Conservation (phyloP, 306 rosid species). For the Coriaria nepalensis region DNA sequence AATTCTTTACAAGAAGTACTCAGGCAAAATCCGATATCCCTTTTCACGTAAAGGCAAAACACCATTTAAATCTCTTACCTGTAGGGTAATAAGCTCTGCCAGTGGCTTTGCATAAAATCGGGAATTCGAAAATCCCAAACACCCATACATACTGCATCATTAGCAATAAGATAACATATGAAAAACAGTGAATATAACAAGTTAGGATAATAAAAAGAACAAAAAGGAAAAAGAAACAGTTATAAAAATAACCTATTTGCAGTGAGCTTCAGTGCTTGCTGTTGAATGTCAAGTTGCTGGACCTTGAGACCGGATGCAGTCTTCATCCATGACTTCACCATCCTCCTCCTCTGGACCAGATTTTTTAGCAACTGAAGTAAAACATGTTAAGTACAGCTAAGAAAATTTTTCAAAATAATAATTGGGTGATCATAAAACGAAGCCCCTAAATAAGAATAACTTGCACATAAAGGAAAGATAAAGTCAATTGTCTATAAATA, state of each 20-base stretch:
- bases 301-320: slow-evolving; percentile 63
- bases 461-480: too few species aligned
- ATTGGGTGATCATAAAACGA: too few species aligned
- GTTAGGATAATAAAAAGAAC: slow-evolving; percentile 1
- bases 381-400: too few species aligned
- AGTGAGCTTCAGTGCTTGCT: slow-evolving; percentile 96
- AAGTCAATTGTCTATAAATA: too few species aligned
- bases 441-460: too few species aligned
- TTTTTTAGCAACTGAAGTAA: slow-evolving; percentile 59
- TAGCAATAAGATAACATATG: slow-evolving; percentile 9
- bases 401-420: too few species aligned
- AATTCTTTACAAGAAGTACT: too few species aligned
- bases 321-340: slow-evolving; percentile 81
- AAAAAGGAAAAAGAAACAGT: not conserved
- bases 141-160: slow-evolving; percentile 90
- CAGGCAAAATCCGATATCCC: too few species aligned
- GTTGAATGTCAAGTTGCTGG: slow-evolving; percentile 87
- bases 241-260: slow-evolving; percentile 83
- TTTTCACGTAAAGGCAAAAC: too few species aligned
- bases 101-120: slow-evolving; percentile 95
- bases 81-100: slow-evolving; percentile 87
- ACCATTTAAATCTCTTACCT: slow-evolving; percentile 68
- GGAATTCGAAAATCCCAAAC: slow-evolving; percentile 90
- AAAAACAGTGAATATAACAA: slow-evolving; percentile 6
- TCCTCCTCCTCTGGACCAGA: slow-evolving; percentile 66